Conservation (phyloP, 1,139 yeast genomes). For the Oligophagozyma castellii region DNA sequence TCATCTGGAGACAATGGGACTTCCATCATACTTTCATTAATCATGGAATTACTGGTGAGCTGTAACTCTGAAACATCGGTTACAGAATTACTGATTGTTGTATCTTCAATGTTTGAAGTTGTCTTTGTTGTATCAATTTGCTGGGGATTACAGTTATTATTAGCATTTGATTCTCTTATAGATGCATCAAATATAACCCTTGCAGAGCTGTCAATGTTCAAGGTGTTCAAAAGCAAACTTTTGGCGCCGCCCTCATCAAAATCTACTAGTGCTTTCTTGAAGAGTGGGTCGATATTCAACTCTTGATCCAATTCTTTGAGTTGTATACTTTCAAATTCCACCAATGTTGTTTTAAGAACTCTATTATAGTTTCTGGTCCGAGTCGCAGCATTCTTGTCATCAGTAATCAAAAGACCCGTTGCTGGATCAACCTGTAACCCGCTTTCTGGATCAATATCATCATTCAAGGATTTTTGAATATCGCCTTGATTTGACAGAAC, state of each 20-base stretch:
- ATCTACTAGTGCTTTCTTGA: slow-evolving; percentile 78
- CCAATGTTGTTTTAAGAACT: slow-evolving; percentile 35
- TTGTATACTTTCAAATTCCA: slow-evolving; percentile 45
- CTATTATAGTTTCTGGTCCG: slow-evolving; percentile 27
- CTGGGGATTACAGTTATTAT: slow-evolving; percentile 9
- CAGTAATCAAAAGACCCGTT: slow-evolving; percentile 22
- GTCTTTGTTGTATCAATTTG: slow-evolving; percentile 1
- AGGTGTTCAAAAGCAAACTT: slow-evolving; percentile 61
- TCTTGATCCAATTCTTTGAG: slow-evolving; percentile 67
- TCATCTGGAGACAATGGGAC: slow-evolving; percentile 11
- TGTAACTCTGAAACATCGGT: background rate
- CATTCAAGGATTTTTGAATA: slow-evolving; percentile 19
- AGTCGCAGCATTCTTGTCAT: slow-evolving; percentile 25
- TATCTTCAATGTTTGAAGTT: background rate
- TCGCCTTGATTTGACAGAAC: slow-evolving; percentile 11
- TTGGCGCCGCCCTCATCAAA: slow-evolving; percentile 95
- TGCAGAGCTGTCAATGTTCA: slow-evolving; percentile 27
- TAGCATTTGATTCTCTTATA: slow-evolving; percentile 14
- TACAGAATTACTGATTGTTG: background rate
- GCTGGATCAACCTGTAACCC: slow-evolving; percentile 23
- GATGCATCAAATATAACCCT: slow-evolving; percentile 31
- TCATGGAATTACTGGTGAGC: background rate
- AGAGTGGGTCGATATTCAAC: slow-evolving; percentile 71
- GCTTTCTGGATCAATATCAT: slow-evolving; percentile 24
- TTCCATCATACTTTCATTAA: background rate